Evolutionary conservation across 2,329 filamentous ascomycete genomes (phyloP).

Genomic region (Microcyclosporella mali): DNA sequence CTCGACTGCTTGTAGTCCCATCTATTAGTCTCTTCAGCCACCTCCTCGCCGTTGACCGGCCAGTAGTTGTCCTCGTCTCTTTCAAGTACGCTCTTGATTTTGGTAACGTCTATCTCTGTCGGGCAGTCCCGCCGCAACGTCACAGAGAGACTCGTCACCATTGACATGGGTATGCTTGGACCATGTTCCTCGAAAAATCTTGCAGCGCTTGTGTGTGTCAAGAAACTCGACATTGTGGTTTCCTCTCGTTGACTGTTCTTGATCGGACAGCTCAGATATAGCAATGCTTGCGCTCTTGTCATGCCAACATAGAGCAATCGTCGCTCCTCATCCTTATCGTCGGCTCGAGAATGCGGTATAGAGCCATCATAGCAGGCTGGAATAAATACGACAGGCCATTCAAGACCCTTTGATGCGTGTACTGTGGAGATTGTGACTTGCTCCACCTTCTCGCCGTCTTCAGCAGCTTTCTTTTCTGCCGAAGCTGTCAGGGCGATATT

Average conservation of each 20-base stretch:
- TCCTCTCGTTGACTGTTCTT: constrained; percentile 58
- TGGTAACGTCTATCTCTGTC: constrained; percentile 48
- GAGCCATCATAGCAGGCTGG: constrained; percentile 84
- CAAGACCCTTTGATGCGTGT: constrained; percentile 88
- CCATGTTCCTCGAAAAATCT: constrained; percentile 56
- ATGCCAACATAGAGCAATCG: constrained; percentile 91
- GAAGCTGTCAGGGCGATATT: constrained; percentile 85
- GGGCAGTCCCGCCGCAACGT: constrained; percentile 64
- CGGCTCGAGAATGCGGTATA: constrained; percentile 80
- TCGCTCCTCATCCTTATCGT: constrained; percentile 82
- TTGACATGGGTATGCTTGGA: constrained; percentile 59
- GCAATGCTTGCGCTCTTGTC: constrained; percentile 79
- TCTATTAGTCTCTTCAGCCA: constrained; percentile 28
- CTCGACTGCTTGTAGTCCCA: constrained; percentile 31
- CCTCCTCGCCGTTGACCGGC: constrained; percentile 56
- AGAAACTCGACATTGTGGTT: constrained; percentile 65
- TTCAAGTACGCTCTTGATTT: constrained; percentile 44
- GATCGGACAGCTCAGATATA: constrained; percentile 78
- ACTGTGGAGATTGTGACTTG: constrained; percentile 91
- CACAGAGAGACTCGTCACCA: constrained; percentile 60
- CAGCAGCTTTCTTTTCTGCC: constrained; percentile 57
- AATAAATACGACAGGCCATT: constrained; percentile 94
- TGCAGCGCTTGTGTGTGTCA: constrained; percentile 52
- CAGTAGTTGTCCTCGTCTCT: constrained; percentile 61
- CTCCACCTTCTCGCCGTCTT: constrained; percentile 47